Percentiles rank a stretch among this genome's conserved stretches.
Evolutionary conservation across 1,284 basidiomycete genomes (phyloP).

Genomic region (Fomes fomentarius): DNA sequence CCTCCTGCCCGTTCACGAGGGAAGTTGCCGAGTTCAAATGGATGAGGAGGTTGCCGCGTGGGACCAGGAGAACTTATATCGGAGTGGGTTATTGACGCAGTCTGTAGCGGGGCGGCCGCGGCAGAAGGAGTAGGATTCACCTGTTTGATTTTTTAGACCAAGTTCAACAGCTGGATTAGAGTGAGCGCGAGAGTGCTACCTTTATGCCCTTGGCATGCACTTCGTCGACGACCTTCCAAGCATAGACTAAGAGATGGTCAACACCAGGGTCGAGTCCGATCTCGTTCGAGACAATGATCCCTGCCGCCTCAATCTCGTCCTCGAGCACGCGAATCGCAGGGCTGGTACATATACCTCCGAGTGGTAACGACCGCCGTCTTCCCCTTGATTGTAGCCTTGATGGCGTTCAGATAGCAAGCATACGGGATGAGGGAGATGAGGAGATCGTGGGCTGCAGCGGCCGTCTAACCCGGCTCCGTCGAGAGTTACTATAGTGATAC

Average conservation of each 20-base stretch:
- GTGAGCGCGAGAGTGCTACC: constrained; percentile 47
- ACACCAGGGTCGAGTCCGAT: constrained; percentile 97
- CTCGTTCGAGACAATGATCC: constrained; percentile 97
- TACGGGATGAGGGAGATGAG: constrained; percentile 98
- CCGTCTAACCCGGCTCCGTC: constrained; percentile 77
- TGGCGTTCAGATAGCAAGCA: constrained; percentile 90
- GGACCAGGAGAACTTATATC: constrained; percentile 99
- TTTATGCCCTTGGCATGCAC: constrained; percentile 95
- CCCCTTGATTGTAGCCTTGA: constrained; percentile 94
- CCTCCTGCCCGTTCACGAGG: constrained; percentile 66
- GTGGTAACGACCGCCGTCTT: constrained; percentile 98
- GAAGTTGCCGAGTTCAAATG: constrained; percentile 93
- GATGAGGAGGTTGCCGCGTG: constrained; percentile 94
- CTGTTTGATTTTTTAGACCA: constrained; percentile 41
- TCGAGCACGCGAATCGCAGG: constrained; percentile 92
- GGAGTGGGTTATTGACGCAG: constrained; percentile 91
- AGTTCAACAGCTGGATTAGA: too few species aligned
- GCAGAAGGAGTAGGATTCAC: constrained; percentile 98
- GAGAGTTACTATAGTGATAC: constrained; percentile 77
- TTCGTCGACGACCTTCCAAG: constrained; percentile 95
- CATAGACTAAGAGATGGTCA: constrained; percentile 94
- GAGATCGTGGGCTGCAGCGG: constrained; percentile 86
- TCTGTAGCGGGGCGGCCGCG: constrained; percentile 96
- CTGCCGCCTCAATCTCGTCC: constrained; percentile 82
- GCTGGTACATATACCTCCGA: constrained; percentile 88